Evolutionary conservation across 2,329 filamentous ascomycete species (phyloP).

Genomic region (Dryadomyces quercus-mongolicae): DNA sequence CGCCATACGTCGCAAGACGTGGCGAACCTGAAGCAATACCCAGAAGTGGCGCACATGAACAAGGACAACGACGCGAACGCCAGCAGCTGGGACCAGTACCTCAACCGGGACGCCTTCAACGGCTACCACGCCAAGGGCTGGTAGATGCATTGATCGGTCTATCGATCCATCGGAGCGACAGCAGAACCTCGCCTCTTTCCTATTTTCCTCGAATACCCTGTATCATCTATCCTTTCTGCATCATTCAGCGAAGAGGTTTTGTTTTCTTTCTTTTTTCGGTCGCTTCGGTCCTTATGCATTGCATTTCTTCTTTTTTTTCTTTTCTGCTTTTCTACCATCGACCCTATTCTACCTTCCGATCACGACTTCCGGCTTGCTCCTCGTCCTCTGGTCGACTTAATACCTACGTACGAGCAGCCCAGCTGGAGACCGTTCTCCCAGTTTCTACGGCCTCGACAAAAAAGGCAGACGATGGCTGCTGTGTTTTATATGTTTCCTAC

Average conservation of each 20-base stretch:
- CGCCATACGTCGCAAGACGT: conserved; percentile 86
- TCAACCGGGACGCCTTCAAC: conserved; percentile 62
- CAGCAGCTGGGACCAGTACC: conserved; percentile 76
- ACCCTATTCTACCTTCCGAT: neutral
- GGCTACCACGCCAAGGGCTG: conserved; percentile 81
- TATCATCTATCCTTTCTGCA: neutral
- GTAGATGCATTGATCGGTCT: too few species aligned
- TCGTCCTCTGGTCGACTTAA: neutral
- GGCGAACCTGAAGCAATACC: conserved; percentile 74
- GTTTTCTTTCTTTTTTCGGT: neutral
- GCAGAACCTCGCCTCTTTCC: neutral
- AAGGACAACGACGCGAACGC: conserved; percentile 51
- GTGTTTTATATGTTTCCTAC: conserved; percentile 1
- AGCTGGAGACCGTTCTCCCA: neutral
- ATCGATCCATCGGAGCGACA: too few species aligned
- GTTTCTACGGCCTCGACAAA: neutral
- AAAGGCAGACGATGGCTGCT: neutral
- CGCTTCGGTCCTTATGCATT: neutral
- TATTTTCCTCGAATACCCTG: neutral
- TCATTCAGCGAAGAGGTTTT: neutral
- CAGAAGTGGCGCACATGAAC: conserved; percentile 51
- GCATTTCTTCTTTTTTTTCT: neutral
- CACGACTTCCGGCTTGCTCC: neutral
- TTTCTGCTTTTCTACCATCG: neutral
- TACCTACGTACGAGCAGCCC: neutral